These are phyloP conservation scores for Tulasnella calospora DNA, from an alignment of 768 basidiomycete genomes.

Conservation along the genomic window DNA sequence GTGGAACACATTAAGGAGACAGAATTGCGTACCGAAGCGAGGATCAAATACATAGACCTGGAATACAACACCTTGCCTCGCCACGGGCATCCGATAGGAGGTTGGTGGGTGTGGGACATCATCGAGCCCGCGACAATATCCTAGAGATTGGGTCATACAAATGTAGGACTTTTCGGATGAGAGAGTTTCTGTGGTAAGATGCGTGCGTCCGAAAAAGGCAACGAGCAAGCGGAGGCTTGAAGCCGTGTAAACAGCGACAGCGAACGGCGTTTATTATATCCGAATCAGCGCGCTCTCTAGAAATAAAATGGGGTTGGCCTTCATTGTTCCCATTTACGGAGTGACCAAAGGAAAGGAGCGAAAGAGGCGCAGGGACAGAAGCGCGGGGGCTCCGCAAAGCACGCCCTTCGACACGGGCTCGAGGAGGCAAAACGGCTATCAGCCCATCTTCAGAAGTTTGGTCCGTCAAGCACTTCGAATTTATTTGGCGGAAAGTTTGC, in stretches of 20 bases:
- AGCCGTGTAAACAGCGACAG: neutral
- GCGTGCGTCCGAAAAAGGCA: neutral
- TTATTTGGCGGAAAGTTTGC: neutral
- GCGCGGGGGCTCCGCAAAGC: neutral
- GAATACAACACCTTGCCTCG: neutral
- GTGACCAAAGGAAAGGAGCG: neutral
- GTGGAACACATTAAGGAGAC: neutral
- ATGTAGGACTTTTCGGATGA: neutral
- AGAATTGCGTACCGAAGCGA: neutral
- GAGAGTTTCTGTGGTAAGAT: neutral
- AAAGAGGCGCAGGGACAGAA: neutral
- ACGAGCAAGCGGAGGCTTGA: no score
- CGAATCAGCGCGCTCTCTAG: neutral
- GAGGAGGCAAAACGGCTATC: constrained; percentile 5
- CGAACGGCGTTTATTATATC: neutral
- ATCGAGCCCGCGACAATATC: constrained; percentile 3
- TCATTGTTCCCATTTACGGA: neutral
- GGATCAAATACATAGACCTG: neutral
- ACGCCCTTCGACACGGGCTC: neutral
- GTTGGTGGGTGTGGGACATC: neutral
- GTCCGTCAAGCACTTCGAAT: neutral
- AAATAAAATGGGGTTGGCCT: neutral
- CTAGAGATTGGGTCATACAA: neutral
- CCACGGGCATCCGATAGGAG: neutral
- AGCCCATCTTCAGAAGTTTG: neutral